Percentiles rank a stretch among this genome's conserved stretches.
phyloP scores from a whole-genome alignment of 2,329 filamentous ascomycete genomes.

The Golovinomyces cichoracearum region DNA sequence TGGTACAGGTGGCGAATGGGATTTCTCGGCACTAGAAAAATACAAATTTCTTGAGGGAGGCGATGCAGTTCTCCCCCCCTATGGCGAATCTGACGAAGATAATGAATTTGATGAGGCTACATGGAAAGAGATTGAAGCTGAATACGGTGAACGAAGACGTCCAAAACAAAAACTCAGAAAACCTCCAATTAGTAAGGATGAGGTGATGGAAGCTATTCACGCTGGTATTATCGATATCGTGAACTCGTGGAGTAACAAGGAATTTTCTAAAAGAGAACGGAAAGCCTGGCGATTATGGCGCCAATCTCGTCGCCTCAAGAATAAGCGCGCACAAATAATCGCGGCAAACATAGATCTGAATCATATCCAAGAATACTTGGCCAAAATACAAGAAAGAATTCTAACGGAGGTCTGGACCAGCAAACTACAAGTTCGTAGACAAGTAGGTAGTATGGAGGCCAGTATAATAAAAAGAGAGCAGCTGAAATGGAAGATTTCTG shows the following conservation, averaged over 20 bases:
- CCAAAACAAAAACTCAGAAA: conserved; percentile 4
- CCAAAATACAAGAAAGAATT: conserved; percentile 29
- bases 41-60: conserved; percentile 18
- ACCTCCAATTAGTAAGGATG: conserved; percentile 18
- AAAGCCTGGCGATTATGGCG: conserved; percentile 38
- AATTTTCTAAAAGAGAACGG: conserved; percentile 26
- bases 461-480: conserved; percentile 36
- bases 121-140: conserved; percentile 33
- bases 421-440: conserved; percentile 24
- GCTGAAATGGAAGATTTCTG: conserved; percentile 23
- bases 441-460: conserved; percentile 33
- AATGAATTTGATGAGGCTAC: conserved; percentile 32
- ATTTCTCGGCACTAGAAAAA: conserved; percentile 16
- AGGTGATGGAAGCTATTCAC: conserved; percentile 27
- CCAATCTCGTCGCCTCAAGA: conserved; percentile 21
- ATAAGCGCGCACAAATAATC: conserved; percentile 20
- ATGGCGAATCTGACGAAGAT: conserved; percentile 28
- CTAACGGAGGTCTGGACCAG: conserved; percentile 25
- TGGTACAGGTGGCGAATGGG: conserved; percentile 4
- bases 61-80: conserved; percentile 22
- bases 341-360: conserved; percentile 20
- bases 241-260: conserved; percentile 29
- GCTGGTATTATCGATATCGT: conserved; percentile 25
- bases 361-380: conserved; percentile 24
- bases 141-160: conserved; percentile 13